Evolutionary conservation across 169 alveolate genomes (phyloP), one percentile per base, ranked within the genome.

Genomic region (Plasmodium cynomolgi): DNA sequence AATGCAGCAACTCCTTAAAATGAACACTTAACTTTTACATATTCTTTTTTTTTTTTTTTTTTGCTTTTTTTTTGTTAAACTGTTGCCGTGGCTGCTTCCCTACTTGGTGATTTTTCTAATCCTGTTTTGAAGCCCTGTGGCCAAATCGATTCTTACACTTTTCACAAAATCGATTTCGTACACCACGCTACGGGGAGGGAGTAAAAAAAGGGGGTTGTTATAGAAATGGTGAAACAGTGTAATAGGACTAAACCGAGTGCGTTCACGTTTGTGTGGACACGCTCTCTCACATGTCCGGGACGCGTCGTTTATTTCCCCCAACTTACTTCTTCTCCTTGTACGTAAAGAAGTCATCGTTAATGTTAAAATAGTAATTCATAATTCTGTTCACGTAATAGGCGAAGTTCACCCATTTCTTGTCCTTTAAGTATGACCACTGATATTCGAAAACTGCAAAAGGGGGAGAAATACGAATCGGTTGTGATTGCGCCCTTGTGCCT

Each of bases 401-500:
- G 72, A 90, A 90, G 83, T 80, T 62, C 33, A 90, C 80, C 94
- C 94, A 90, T 71, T 90, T 90, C 47, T 90, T 90, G 11, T 90
- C 94, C 34, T 90, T 80, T 41, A 90, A 79, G 82, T 90, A 90
- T 17, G 94, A 90, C 94, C 94, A 90, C 94, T 90, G 94, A 29
- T 90, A 90, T 80, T 90, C 94, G 34, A 26, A 29, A 80, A 80
- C 94, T 90, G 71, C 71, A 80, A 62, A 80, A 73, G 56, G 47
- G 56, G 39, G 15, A 41, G 15, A 41, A 72, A 84, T 20, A 29
- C 37, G 33, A 29, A 83, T 9, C 8, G n/a, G 39, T 3, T 37
- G 13, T 41, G 73, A 37, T 13, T 31, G 39, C 11, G 58, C 17
- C 11, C 1, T 23, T 47, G 34, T 58, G 54, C 44, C 58, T 82